Evolutionary conservation across 371 early-diverging fungal species (phyloP).

Genomic region (Mucor saturninus): DNA sequence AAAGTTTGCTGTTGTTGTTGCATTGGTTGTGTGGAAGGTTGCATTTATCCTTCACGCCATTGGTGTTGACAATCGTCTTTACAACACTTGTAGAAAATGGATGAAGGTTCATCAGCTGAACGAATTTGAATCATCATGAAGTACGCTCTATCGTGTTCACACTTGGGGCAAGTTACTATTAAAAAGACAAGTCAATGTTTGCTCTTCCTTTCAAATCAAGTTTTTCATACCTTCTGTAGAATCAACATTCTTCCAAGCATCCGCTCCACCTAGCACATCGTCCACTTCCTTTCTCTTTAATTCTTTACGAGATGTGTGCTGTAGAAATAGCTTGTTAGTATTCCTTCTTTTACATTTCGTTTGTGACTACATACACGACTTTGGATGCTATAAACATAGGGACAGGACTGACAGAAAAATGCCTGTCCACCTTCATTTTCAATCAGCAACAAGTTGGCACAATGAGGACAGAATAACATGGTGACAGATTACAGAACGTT

Average conservation of each 20-base stretch:
- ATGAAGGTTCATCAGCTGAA: conserved; percentile 95
- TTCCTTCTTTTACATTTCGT: too few species aligned
- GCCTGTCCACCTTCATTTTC: conserved; percentile 71
- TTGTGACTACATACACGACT: conserved; percentile 42
- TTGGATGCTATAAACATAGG: conserved; percentile 78
- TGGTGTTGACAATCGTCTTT: conserved; percentile 72
- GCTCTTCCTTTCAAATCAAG: not conserved
- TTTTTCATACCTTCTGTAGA: conserved; percentile 72
- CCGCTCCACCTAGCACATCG: conserved; percentile 92
- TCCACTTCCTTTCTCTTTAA: conserved; percentile 89
- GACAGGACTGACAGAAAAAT: conserved; percentile 90
- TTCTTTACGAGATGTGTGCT: conserved; percentile 60
- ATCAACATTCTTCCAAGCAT: conserved; percentile 94
- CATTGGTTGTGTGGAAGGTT: not conserved
- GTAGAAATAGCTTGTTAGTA: conserved; percentile 5
- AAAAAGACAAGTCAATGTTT: not conserved
- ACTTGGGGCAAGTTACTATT: conserved; percentile 80
- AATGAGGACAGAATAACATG: conserved; percentile 90
- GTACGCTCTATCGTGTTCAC: conserved; percentile 88
- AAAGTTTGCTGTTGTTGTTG: not conserved
- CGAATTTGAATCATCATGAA: conserved; percentile 95
- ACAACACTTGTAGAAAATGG: conserved; percentile 88
- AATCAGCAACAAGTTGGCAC: conserved; percentile 84
- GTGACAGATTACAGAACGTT: not conserved
- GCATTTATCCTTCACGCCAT: conserved; percentile 72